Base-by-base conservation (phyloP, 768 basidiomycete species). In the Tricholoma sp. region DNA sequence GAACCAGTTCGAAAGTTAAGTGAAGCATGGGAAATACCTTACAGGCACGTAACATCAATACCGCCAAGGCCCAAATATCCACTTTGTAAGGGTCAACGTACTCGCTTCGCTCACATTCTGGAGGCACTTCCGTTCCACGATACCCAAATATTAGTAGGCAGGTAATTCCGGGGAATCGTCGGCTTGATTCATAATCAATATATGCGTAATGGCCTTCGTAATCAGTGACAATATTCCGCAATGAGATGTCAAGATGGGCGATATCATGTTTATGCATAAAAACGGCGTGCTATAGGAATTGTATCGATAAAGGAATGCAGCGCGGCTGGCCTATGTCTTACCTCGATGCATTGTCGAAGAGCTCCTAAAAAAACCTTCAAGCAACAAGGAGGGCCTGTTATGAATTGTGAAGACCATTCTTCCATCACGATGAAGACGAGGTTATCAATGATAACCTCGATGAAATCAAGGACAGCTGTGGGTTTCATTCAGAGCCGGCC, bases 371-470 rank as follows among this genome's bases (percentile, higher is more conserved):
- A 87, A 12, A 74, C 69, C 41, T 70, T 70, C 51, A 85, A 66
- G 60, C 75, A 82, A 64, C 77, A 79, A 5, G 84, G 83, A 22
- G 74, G 72, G 57, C 73, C 74, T 12, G 77, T 71, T 21, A 85
- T 74, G 19, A 89, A 71, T 55, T 85, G 79, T 10, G 86, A 75
- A 12, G 83, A 85, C 89, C 89, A 91, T 69, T 88, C 81, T 65
- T 90, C 89, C 87, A 89, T 89, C 22, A 90, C 83, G 56, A 91
- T 83, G 63, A 91, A 85, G 12, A 75, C 83, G 35, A 86, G 65
- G 50, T 73, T 67, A 57, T 87, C 84, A 9, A 73, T 64, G 2
- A 72, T 67, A 19, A 81, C 72, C 60, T 82, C 79, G 51, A 91
- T 79, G 18, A 88, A 68, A 63, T 85, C 85, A 29, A 88, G 67